Evolutionary conservation across 83 land plant genomes (phyloP).

Genomic region (Picea mariana): DNA sequence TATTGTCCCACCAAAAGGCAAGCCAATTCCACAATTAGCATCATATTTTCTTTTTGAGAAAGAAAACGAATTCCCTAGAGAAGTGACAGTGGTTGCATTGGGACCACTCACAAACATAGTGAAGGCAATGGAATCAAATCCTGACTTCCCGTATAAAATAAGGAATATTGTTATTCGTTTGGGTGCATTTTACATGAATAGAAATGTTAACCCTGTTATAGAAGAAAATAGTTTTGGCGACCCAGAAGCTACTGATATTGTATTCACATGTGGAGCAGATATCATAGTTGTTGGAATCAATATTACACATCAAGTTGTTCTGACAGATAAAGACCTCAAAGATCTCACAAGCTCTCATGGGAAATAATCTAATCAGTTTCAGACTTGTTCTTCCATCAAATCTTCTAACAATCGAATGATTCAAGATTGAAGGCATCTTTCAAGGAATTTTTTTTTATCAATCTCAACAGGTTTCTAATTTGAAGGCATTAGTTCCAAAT

Average conservation of each 20-base stretch:
- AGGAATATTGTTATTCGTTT: conserved; percentile 83
- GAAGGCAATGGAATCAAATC: conserved; percentile 84
- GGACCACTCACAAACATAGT: conserved; percentile 33
- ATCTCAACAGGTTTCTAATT: too few relatives aligned
- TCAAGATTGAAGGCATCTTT: too few relatives aligned
- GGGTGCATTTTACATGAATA: conserved; percentile 89
- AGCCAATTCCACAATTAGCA: conserved; percentile 69
- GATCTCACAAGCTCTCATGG: conserved; percentile 44
- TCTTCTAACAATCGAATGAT: too few relatives aligned
- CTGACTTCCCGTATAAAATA: conserved; percentile 68
- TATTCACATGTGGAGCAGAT: conserved; percentile 94
- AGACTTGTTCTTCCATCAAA: too few relatives aligned
- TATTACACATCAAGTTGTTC: conserved; percentile 90
- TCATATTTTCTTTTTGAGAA: conserved; percentile 72
- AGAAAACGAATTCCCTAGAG: conserved; percentile 63
- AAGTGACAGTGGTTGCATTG: conserved; percentile 90
- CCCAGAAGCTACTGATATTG: too few relatives aligned
- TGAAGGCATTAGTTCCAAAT: too few relatives aligned
- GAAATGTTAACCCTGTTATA: conserved; percentile 97
- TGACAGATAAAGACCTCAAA: conserved; percentile 58
- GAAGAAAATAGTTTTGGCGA: conserved; percentile 99
- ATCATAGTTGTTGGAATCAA: conserved; percentile 83
- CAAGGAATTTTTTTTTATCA: too few relatives aligned
- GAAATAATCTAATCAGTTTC: conserved; percentile 64
- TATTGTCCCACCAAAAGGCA: conserved; percentile 70